Conservation (phyloP, 805 yeast species). For the Ogataea wickerhamii region DNA sequence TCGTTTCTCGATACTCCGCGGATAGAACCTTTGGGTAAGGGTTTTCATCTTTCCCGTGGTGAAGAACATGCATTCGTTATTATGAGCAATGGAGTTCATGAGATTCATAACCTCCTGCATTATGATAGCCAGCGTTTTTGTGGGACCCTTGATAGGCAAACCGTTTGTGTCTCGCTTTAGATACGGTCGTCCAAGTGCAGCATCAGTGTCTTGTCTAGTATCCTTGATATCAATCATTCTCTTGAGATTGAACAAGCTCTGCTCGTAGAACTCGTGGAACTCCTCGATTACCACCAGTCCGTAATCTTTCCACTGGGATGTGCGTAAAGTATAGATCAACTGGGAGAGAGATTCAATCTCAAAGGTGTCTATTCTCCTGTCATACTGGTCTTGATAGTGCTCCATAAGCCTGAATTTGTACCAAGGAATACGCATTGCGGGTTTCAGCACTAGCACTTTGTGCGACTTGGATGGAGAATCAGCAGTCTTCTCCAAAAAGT, state of each 20-base stretch:
- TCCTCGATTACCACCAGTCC: constrained; percentile 27
- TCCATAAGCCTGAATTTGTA: constrained; percentile 15
- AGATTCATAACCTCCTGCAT: constrained; percentile 21
- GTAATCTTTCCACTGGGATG: constrained; percentile 15
- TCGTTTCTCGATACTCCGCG: constrained; percentile 4
- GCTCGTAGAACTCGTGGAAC: constrained; percentile 25
- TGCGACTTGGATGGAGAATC: not conserved
- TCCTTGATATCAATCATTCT: constrained; percentile 2
- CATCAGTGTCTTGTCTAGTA: constrained; percentile 4
- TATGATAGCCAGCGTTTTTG: constrained; percentile 19
- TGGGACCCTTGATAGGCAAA: constrained; percentile 18
- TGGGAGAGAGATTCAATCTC: constrained; percentile 19
- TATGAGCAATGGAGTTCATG: constrained; percentile 14
- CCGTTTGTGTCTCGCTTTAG: constrained; percentile 22
- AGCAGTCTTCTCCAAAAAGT: constrained; percentile 3
- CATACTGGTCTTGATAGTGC: constrained; percentile 3
- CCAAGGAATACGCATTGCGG: constrained; percentile 26
- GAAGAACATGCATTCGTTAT: constrained; percentile 16
- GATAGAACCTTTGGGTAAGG: constrained; percentile 23
- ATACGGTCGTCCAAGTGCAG: constrained; percentile 1
- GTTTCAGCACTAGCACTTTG: constrained; percentile 16
- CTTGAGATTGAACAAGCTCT: constrained; percentile 9
- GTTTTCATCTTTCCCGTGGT: constrained; percentile 30
- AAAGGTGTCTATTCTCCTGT: constrained; percentile 13
- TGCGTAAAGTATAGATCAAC: constrained; percentile 21